phyloP scores from a whole-genome alignment of 1,284 basidiomycete species.

The Schizophyllum amplum region DNA sequence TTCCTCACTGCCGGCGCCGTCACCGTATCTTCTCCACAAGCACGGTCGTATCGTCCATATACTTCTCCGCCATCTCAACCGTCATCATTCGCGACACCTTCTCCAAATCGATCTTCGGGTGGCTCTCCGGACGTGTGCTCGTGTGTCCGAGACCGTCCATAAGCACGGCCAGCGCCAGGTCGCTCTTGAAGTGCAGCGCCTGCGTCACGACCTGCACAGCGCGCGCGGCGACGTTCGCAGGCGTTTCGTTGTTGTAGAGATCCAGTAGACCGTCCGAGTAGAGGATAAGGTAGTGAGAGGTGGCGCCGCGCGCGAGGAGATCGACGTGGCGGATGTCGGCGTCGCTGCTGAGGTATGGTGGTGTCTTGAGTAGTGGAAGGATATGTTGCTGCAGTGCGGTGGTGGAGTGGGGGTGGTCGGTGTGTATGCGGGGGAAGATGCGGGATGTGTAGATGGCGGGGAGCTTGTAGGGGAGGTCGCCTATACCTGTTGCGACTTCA shows the following conservation, averaged over 20 bases:
- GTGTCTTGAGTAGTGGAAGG: slow-evolving; percentile 9
- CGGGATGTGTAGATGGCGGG: slow-evolving; percentile 23
- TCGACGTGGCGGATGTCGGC: slow-evolving; percentile 11
- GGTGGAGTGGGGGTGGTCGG: slow-evolving; percentile 16
- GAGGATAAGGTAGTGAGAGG: slow-evolving; percentile 8
- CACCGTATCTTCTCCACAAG: slow-evolving; percentile 4
- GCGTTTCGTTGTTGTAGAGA: not conserved
- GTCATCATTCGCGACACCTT: slow-evolving; percentile 9
- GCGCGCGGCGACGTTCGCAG: not conserved
- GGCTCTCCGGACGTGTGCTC: not conserved
- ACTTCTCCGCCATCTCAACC: slow-evolving; percentile 10
- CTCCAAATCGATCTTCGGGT: not conserved
- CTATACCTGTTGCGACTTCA: slow-evolving; percentile 21
- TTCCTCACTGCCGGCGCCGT: not conserved
- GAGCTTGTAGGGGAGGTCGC: slow-evolving; percentile 29
- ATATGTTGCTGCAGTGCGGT: slow-evolving; percentile 9
- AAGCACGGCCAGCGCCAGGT: not conserved
- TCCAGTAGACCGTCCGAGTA: slow-evolving; percentile 13
- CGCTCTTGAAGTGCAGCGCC: not conserved
- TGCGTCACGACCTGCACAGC: not conserved
- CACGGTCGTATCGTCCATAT: slow-evolving; percentile 14
- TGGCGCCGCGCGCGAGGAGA: not conserved
- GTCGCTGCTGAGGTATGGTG: slow-evolving; percentile 11
- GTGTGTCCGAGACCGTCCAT: not conserved
- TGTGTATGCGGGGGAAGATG: slow-evolving; percentile 22